These are phyloP conservation scores for Schwanniomyces etchellsii DNA, from an alignment of 1,139 yeast genomes.

Conservation along the genomic window DNA sequence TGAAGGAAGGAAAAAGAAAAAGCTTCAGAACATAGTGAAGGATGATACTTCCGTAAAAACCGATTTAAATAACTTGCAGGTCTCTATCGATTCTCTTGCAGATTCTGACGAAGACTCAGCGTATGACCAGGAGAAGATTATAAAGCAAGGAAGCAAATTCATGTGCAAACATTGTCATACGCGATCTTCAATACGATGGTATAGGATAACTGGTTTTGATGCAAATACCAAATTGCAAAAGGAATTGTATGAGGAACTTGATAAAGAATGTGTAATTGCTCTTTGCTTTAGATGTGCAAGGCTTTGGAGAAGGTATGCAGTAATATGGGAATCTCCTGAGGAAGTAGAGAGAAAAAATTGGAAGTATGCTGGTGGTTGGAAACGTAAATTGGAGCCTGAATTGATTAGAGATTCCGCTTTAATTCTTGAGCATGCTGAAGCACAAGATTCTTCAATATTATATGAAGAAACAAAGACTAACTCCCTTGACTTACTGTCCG, in stretches of 20 bases:
- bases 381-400: slow-evolving; percentile 65
- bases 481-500: no score
- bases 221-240: slow-evolving; percentile 22
- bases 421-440: slow-evolving; percentile 44
- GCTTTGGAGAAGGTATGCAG: slow-evolving; percentile 87
- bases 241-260: slow-evolving; percentile 12
- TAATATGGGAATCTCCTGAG: slow-evolving; percentile 79
- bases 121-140: slow-evolving; percentile 50
- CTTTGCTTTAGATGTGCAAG: slow-evolving; percentile 84
- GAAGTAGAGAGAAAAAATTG: slow-evolving; percentile 53
- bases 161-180: slow-evolving; percentile 66
- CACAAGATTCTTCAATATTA: slow-evolving; percentile 11
- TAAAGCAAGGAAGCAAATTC: slow-evolving; percentile 28
- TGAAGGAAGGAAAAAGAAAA: slow-evolving; percentile 64
- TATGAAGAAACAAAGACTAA: no score
- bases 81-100: slow-evolving; percentile 36
- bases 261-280: slow-evolving; percentile 37
- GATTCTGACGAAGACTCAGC: slow-evolving; percentile 70
- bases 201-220: slow-evolving; percentile 61
- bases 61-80: slow-evolving; percentile 7
- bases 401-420: slow-evolving; percentile 58
- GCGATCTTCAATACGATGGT: slow-evolving; percentile 56
- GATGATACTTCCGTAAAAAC: slow-evolving; percentile 20
- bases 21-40: slow-evolving; percentile 30
- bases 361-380: slow-evolving; percentile 42